phyloP scores from a whole-genome alignment of 169 alveolate genomes.

The Cryptosporidium andersoni region DNA sequence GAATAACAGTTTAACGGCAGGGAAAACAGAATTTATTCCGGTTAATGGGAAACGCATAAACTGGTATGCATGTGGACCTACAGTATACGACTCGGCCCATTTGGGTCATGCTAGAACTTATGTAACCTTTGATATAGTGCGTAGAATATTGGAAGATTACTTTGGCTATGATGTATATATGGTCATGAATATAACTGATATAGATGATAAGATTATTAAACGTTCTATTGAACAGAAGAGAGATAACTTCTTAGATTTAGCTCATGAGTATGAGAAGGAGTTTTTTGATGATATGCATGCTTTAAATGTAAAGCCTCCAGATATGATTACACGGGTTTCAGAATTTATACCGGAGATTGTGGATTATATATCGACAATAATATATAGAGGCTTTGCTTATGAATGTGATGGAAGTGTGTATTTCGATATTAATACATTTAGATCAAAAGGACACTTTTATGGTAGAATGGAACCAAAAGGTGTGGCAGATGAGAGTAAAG shows the following conservation, averaged over 20 bases:
- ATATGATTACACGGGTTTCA: slow-evolving; percentile 94
- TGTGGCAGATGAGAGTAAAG: slow-evolving; percentile 82
- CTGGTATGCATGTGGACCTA: slow-evolving; percentile 95
- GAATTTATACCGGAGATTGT: slow-evolving; percentile 95
- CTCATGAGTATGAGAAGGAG: slow-evolving; percentile 91
- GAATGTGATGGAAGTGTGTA: slow-evolving; percentile 95
- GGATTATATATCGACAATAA: slow-evolving; percentile 87
- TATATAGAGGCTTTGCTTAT: slow-evolving; percentile 94
- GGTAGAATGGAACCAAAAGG: slow-evolving; percentile 92
- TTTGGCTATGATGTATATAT: slow-evolving; percentile 93
- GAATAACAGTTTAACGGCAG: slow-evolving; percentile 62
- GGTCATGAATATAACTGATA: slow-evolving; percentile 97
- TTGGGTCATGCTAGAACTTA: slow-evolving; percentile 99
- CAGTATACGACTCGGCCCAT: slow-evolving; percentile 98
- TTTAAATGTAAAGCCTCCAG: slow-evolving; percentile 92
- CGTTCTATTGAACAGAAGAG: slow-evolving; percentile 82
- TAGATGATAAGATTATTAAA: slow-evolving; percentile 97
- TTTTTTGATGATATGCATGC: slow-evolving; percentile 89
- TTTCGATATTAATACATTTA: slow-evolving; percentile 91
- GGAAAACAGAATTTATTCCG: slow-evolving; percentile 49
- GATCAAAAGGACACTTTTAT: slow-evolving; percentile 86
- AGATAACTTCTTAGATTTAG: slow-evolving; percentile 80
- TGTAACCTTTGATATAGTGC: slow-evolving; percentile 92
- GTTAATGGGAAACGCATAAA: slow-evolving; percentile 82
- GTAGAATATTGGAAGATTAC: slow-evolving; percentile 92